Evolutionary conservation across 768 basidiomycete genomes (phyloP), one percentile per base, ranked within the genome.

Genomic region (Cyclocybe aegerita): DNA sequence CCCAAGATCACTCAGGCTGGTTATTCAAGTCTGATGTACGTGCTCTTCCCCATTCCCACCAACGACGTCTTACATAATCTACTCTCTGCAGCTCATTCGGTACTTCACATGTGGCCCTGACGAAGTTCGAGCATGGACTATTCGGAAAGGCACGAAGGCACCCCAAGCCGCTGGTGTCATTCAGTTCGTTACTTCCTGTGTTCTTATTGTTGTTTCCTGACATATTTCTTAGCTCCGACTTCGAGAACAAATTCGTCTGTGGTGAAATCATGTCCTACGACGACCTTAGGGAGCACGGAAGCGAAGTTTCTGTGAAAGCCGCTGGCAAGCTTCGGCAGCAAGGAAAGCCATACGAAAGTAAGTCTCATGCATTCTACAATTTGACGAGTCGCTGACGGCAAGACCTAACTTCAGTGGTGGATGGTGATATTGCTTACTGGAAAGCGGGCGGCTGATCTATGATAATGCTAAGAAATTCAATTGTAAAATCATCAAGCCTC

Each of bases 81-180:
- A 32, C 14, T 38, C 33, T 43, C 29, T 52, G 17, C 57, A 93
- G 87, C 80, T 97, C 44, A 96, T 95, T 61, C 88, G 91, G 11
- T 97, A 97, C 76, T 97, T 97, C 74, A 99, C 97, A 12, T 95
- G 92, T 63, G 97, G 97, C 9, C 95, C 95, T 2, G 88, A 90
- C 58, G 96, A 98, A 73, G 94, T 98, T 7, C 88, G 97, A 46
- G 96, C 96, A 7, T 99, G 97, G 97, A 98, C 95, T 1, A 93
- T 99, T 64, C 79, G 95, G 51, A 85, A 83, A 51, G 94, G 93
- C 15, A 95, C 88, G 23, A 97, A 94, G 66, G 96, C 97, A 1
- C 97, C 96, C 2, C 90, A 93, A 65, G 97, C 97, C 7, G 97
- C 97, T 35, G 97, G 97, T 69, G 93, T 98, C 57, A 98, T 98